Evolutionary conservation across 805 yeast species (phyloP), one percentile per base, ranked within the genome.

Genomic region (Maudiozyma serrabonitensis): DNA sequence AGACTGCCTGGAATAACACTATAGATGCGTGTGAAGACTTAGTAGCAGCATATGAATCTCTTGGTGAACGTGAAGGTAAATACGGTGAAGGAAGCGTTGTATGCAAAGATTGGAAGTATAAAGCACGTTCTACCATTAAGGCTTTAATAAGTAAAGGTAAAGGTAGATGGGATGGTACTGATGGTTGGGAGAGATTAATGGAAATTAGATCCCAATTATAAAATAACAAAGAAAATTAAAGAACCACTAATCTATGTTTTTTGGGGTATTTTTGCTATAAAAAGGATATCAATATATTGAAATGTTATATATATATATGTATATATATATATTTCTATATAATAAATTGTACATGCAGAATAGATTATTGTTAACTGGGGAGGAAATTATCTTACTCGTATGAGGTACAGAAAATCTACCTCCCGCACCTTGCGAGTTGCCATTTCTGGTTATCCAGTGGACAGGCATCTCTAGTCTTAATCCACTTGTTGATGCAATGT

Each of bases 401-500:
- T 11, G 4, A 13, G 8, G 15, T 35, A 16, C 38, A 35, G 38
- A 35, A 35, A n/a, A 35, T 21, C 64, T 63, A 85, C 54, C 79
- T 77, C 39, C 95, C 95, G 63, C 84, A 83, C 69, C 84, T 84
- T 56, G 78, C 81, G 54, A 73, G 73, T 50, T 74, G 76, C 98
- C 99, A 91, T 49, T 87, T 95, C 59, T 86, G 82, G 69, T 86
- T 90, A 70, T 91, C 98, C 64, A 93, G 75, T 0, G 99, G 99
- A 75, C 99, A 93, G 21, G 89, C 95, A 53, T 90, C 87, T 70
- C 99, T 82, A 15, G 95, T 87, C 67, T 84, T 84, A 57, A 91
- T 79, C 99, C 99, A 93, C 58, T 95, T 80, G 46, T 88, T 81
- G 57, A 93, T 93, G 69, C 99, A 93, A 70, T 93, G 99, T 69